A percentile compares a stretch with the other conserved stretches of the same genome.
Conservation (phyloP, 2,329 filamentous ascomycete species). For the Talaromyces pinophilus region DNA sequence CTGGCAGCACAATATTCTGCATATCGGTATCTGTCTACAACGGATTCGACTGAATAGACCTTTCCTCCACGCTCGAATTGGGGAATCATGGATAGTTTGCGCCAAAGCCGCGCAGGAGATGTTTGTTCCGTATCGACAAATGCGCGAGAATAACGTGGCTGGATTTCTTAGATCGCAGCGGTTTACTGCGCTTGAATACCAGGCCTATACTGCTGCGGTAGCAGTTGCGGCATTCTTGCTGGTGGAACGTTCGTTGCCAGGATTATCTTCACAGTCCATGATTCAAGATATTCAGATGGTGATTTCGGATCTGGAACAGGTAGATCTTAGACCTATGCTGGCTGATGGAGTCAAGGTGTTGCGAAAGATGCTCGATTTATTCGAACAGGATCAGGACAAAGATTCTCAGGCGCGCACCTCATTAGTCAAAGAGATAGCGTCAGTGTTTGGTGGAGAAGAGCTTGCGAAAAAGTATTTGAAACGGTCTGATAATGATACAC, state of each 20-base stretch:
- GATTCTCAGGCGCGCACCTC: conserved; percentile 27
- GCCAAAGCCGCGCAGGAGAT: conserved; percentile 31
- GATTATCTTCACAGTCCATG: conserved; percentile 26
- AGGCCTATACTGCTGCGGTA: conserved; percentile 32
- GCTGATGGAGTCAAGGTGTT: conserved; percentile 30
- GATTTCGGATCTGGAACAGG: conserved; percentile 28
- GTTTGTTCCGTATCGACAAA: conserved; percentile 28
- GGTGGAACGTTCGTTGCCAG: conserved; percentile 31
- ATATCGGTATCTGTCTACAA: conserved; percentile 31
- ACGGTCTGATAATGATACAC: conserved; percentile 8
- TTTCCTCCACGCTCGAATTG: conserved; percentile 29
- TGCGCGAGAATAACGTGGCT: conserved; percentile 28
- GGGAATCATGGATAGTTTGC: conserved; percentile 29
- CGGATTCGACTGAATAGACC: conserved; percentile 32
- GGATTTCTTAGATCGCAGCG: conserved; percentile 29
- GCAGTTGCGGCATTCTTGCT: conserved; percentile 32
- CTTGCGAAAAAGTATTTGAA: conserved; percentile 33
- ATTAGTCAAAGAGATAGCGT: conserved; percentile 29
- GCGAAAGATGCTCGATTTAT: conserved; percentile 31
- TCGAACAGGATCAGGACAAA: conserved; percentile 27
- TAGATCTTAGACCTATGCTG: conserved; percentile 27
- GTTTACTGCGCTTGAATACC: conserved; percentile 31
- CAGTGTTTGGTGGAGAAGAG: conserved; percentile 32
- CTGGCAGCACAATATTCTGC: conserved; percentile 32
- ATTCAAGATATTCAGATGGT: conserved; percentile 31